Evolutionary conservation across 2,329 filamentous ascomycete species (phyloP).

Genomic region (Cladosporium colombiae): DNA sequence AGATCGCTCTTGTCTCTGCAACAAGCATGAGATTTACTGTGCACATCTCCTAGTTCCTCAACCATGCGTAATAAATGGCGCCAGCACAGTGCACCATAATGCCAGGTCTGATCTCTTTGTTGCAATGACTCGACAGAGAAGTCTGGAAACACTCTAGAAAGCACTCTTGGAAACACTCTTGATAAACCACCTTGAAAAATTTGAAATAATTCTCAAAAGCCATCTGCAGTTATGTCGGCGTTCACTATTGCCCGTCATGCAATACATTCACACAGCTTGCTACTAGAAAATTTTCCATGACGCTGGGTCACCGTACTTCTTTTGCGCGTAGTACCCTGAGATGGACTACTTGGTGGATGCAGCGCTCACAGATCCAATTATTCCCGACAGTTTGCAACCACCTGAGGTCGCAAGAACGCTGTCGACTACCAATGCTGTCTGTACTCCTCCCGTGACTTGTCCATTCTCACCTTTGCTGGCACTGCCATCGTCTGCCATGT

Average conservation of each 20-base stretch:
- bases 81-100: neutral
- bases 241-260: conserved; percentile 8
- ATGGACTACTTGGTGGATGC: conserved; percentile 10
- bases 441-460: no score
- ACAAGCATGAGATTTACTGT: neutral
- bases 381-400: conserved; percentile 2
- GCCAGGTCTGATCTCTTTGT: neutral
- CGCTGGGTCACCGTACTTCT: conserved; percentile 6
- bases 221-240: conserved; percentile 11
- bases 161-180: conserved; percentile 15
- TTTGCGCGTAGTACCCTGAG: conserved; percentile 10
- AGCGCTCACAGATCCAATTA: conserved; percentile 11
- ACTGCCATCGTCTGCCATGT: no score
- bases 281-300: conserved; percentile 8
- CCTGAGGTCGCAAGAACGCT: conserved; percentile 9
- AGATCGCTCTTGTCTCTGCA: neutral
- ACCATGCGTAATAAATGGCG: neutral
- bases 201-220: conserved; percentile 2
- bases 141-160: conserved; percentile 12
- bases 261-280: conserved; percentile 7
- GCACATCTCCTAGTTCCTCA: neutral
- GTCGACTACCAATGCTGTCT: no score
- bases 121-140: conserved; percentile 5
- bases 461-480: no score
- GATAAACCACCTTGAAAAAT: conserved; percentile 7